Evolutionary conservation across 495 filamentous ascomycete genomes (phyloP), one percentile per base, ranked within the genome.

Genomic region (Podospora appendiculata): DNA sequence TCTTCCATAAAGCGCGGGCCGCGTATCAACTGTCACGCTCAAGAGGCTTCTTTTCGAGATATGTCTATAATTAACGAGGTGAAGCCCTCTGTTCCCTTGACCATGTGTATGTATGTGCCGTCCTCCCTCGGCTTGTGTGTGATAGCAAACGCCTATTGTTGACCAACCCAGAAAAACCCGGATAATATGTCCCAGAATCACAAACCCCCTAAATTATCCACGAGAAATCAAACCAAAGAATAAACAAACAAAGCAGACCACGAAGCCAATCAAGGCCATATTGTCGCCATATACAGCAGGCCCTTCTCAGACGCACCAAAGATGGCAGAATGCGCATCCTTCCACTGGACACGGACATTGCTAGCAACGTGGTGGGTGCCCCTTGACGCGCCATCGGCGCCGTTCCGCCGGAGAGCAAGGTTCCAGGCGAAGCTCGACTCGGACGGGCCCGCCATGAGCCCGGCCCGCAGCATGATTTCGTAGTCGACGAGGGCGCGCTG

Each of bases 401-500:
- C 9, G 18, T 41, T 43, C 45, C 70, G 54, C 32, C 60, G 49
- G 43, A 73, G 42, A 13, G 68, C 70, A 14, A 72, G 47, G 41
- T 66, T 69, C 59, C 62, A 72, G 25, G 54, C 55, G 51, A 68
- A 69, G 45, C 56, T 66, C 44, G 60, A 67, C 48, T 60, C 57
- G 19, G 58, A 50, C 3, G 60, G 52, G 1, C 71, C 71, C 1
- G 60, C 63, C 45, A 70, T 59, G 7, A 53, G 38, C 19, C 60
- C 63, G 4, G 52, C 55, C 13, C 65, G 48, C 17, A 67, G 54
- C 61, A 73, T 58, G 32, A 75, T 57, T 57, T 66, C 65, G 47
- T 61, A 71, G 57, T 75, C 71, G 8, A 75, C 59, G 33, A 68
- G 39, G 0, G 53, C 63, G 19, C 59, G 59, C 56, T 73, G 71